Percentiles rank a stretch among this genome's conserved stretches.
phyloP scores from a whole-genome alignment of 1,284 basidiomycete genomes.

The Ustilago sp. region DNA sequence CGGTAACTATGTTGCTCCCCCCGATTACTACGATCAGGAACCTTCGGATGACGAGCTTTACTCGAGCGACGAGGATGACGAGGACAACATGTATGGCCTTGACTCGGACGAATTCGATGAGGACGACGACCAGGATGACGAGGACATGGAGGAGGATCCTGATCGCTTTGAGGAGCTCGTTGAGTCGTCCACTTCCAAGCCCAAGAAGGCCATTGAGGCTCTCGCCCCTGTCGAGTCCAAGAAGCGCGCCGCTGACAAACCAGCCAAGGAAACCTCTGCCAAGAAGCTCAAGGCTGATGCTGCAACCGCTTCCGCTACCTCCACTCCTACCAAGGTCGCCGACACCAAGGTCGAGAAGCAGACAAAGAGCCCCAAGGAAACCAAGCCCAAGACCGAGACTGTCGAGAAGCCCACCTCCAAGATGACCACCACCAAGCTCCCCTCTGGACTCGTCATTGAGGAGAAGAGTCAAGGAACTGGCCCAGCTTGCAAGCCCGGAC shows the following conservation, averaged over 20 bases:
- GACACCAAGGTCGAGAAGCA: constrained; percentile 68
- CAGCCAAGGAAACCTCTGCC: constrained; percentile 68
- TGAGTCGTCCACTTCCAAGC: constrained; percentile 28
- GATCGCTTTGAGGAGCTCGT: constrained; percentile 55
- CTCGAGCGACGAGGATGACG: constrained; percentile 72
- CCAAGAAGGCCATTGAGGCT: constrained; percentile 44
- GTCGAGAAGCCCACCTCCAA: constrained; percentile 39
- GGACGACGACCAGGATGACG: constrained; percentile 50
- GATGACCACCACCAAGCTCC: constrained; percentile 72
- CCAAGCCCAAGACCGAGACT: constrained; percentile 44
- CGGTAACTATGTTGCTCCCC: constrained; percentile 84
- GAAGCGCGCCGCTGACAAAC: constrained; percentile 75
- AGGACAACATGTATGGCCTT: constrained; percentile 70
- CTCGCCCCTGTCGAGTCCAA: constrained; percentile 69
- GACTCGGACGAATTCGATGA: constrained; percentile 66
- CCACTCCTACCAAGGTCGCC: constrained; percentile 70
- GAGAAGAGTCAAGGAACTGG: constrained; percentile 85
- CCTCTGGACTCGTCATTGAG: constrained; percentile 81
- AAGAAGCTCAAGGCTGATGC: constrained; percentile 77
- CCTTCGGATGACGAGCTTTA: constrained; percentile 69
- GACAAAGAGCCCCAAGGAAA: constrained; percentile 53
- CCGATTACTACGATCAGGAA: constrained; percentile 71
- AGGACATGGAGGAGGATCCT: constrained; percentile 55
- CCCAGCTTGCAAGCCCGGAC: constrained; percentile 85
- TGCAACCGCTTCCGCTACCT: constrained; percentile 62